Percentiles rank a stretch among this genome's conserved stretches.
Conservation (phyloP, 129 eudicot genomes). For the Logfia minima region DNA sequence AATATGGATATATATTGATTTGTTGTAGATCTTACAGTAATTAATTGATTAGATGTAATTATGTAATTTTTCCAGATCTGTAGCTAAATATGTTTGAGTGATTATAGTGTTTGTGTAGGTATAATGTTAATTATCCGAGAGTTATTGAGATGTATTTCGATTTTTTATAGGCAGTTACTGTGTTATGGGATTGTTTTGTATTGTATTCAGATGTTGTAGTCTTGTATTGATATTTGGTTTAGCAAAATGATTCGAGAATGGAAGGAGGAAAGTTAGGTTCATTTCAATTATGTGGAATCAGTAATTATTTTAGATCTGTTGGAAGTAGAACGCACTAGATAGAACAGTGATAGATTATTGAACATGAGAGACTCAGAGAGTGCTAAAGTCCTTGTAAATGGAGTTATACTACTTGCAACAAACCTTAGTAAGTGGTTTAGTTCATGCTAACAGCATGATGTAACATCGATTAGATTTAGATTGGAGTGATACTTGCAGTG, state of each 20-base stretch:
- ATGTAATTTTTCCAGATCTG: conserved; percentile 14
- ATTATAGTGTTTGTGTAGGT: not conserved
- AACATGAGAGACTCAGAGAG: not conserved
- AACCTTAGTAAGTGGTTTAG: not conserved
- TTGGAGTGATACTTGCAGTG: not conserved
- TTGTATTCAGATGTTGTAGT: not conserved
- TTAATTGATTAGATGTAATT: not conserved
- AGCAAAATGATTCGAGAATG: not conserved
- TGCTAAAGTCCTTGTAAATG: conserved; percentile 5
- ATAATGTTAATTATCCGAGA: not conserved
- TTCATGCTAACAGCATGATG: conserved; percentile 8
- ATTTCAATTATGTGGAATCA: too few relatives aligned
- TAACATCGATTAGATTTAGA: not conserved
- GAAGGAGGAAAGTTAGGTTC: not conserved
- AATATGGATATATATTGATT: not conserved
- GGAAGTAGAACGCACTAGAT: not conserved
- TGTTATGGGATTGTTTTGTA: not conserved
- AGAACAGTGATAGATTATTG: not conserved
- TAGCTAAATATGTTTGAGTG: conserved; percentile 7
- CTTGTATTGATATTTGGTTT: conserved; percentile 1
- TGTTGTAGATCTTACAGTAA: conserved; percentile 3
- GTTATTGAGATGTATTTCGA: not conserved
- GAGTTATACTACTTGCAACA: conserved; percentile 1
- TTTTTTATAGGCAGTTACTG: not conserved
- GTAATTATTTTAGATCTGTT: not conserved